These are phyloP conservation scores for Sphaerulina populicola DNA, from an alignment of 2,329 filamentous ascomycete species.

Conservation along the genomic window DNA sequence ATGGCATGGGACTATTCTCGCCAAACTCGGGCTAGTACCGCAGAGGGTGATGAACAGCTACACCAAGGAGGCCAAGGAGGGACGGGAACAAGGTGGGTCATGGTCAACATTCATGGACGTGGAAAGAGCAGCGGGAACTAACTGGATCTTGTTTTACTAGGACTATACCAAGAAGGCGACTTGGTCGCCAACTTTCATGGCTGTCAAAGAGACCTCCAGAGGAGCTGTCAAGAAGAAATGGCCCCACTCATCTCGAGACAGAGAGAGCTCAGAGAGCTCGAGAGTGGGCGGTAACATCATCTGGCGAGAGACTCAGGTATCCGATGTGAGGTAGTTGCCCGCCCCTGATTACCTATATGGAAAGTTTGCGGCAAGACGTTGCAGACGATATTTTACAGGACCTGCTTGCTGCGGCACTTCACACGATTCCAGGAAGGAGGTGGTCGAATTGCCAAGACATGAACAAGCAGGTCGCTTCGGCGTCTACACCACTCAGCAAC, in stretches of 20 bases:
- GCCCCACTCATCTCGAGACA: slow-evolving; percentile 41
- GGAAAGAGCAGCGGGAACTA: neutral
- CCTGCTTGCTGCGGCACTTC: too few species aligned
- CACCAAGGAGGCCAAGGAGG: slow-evolving; percentile 39
- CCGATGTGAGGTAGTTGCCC: too few species aligned
- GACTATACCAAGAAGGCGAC: slow-evolving; percentile 69
- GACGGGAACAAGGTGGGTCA: slow-evolving; percentile 22
- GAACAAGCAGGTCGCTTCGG: neutral
- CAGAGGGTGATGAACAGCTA: slow-evolving; percentile 80
- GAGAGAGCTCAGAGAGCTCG: slow-evolving; percentile 31
- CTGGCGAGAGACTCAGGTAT: neutral
- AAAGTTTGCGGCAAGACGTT: too few species aligned
- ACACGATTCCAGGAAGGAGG: too few species aligned
- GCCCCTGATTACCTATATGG: too few species aligned
- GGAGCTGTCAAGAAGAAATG: slow-evolving; percentile 62
- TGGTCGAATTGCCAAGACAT: too few species aligned
- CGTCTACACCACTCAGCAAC: neutral
- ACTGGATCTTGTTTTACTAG: slow-evolving; percentile 11
- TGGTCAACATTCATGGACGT: neutral
- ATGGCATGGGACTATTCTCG: slow-evolving; percentile 93
- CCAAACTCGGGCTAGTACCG: slow-evolving; percentile 80
- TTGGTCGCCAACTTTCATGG: slow-evolving; percentile 70
- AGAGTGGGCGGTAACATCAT: slow-evolving; percentile 12
- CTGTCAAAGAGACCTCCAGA: slow-evolving; percentile 50
- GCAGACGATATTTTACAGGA: too few species aligned